These are phyloP conservation scores for Magnolia changhungtana DNA, from an alignment of 164 flowering plant genomes.

Conservation along the genomic window DNA sequence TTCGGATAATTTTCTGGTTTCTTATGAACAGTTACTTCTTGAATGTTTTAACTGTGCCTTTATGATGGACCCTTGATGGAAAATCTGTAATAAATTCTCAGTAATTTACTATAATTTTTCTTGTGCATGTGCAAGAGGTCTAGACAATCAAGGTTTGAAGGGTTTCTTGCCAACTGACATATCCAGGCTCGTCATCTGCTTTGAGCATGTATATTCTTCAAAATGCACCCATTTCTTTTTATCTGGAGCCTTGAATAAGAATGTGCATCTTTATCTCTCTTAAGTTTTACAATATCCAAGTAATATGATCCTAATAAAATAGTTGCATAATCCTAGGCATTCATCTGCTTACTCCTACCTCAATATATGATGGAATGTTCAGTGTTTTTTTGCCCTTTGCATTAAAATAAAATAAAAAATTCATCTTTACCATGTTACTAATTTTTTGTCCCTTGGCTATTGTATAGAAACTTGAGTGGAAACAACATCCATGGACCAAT, in stretches of 20 bases:
- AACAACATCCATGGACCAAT: too few species aligned
- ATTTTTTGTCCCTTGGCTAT: neutral
- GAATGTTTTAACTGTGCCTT: too few species aligned
- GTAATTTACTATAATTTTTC: neutral
- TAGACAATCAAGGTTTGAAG: slow-evolving; percentile 88
- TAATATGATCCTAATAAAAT: neutral
- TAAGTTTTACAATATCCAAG: neutral
- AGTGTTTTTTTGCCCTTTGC: slow-evolving; percentile 1
- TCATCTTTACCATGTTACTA: neutral
- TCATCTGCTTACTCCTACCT: neutral
- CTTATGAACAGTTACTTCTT: too few species aligned
- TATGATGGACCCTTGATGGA: neutral
- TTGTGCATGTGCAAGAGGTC: slow-evolving; percentile 56
- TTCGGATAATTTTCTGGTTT: too few species aligned
- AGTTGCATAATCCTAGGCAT: neutral
- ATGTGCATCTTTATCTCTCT: too few species aligned
- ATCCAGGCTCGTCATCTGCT: slow-evolving; percentile 67
- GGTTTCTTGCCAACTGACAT: slow-evolving; percentile 82
- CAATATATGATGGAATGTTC: neutral
- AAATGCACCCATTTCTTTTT: neutral
- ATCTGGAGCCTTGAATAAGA: too few species aligned
- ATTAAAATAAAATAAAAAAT: neutral
- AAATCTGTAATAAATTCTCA: neutral
- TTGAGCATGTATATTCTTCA: slow-evolving; percentile 66
- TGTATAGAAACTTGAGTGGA: slow-evolving; percentile 77